phyloP scores from a whole-genome alignment of 2,329 filamentous ascomycete genomes.

The Epichloe glyceriae region DNA sequence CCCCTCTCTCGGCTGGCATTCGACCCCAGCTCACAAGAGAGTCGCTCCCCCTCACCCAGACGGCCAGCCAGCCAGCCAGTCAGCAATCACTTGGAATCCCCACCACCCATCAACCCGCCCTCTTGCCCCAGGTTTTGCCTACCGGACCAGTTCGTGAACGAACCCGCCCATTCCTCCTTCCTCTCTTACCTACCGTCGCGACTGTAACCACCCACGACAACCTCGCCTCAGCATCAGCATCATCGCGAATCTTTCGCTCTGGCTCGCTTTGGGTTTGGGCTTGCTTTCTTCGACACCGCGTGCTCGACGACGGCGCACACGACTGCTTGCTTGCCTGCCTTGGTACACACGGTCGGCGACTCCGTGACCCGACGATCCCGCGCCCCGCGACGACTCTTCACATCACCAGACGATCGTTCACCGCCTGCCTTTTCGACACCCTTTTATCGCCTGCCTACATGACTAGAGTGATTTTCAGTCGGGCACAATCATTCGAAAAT shows the following conservation, averaged over 20 bases:
- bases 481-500: background rate
- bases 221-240: background rate
- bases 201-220: background rate
- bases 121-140: constrained; percentile 2
- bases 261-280: background rate
- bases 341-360: background rate
- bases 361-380: background rate
- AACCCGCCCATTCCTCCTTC: background rate
- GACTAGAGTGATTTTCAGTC: background rate
- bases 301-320: background rate
- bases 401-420: background rate
- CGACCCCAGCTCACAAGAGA: too few species aligned
- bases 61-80: background rate
- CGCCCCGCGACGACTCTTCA: background rate
- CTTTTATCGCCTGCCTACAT: background rate
- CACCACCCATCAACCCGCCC: background rate
- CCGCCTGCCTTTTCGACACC: background rate
- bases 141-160: constrained; percentile 1
- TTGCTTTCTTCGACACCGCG: background rate
- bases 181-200: background rate
- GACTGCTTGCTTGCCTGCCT: background rate
- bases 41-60: background rate
- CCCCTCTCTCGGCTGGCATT: background rate
- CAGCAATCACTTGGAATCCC: background rate
- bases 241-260: background rate